Conservation (phyloP, 164 flowering plant species). For the Stephania yunnanensis region DNA sequence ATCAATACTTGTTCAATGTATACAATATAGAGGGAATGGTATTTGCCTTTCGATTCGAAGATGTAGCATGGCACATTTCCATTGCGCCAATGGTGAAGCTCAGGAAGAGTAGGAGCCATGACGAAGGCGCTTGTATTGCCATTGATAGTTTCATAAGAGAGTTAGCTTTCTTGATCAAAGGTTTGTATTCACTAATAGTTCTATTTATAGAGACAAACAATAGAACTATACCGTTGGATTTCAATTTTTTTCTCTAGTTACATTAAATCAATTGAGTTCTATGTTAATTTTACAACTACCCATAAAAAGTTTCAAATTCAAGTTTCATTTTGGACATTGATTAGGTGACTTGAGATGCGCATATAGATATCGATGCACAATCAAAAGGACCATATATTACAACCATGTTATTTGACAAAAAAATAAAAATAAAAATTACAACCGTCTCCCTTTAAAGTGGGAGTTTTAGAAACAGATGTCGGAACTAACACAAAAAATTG, state of each 20-base stretch:
- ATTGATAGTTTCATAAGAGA: background rate
- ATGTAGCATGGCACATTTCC: background rate
- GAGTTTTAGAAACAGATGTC: no score
- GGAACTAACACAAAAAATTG: no score
- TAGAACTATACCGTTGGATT: background rate
- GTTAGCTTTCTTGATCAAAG: background rate
- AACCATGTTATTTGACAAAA: no score
- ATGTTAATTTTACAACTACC: background rate
- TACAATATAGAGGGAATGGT: background rate
- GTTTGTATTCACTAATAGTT: background rate
- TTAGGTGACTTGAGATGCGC: no score
- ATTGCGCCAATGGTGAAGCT: conserved; percentile 1
- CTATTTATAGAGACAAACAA: background rate
- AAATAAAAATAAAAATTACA: no score
- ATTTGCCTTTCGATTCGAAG: conserved; percentile 7
- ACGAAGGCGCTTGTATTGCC: conserved; percentile 7
- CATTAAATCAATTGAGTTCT: no score
- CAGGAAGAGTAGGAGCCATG: conserved; percentile 13
- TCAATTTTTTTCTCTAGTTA: background rate
- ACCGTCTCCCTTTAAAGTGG: no score
- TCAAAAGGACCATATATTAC: no score
- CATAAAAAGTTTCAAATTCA: background rate
- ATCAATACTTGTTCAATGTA: no score
- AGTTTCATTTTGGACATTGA: background rate
- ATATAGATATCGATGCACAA: no score